phyloP scores from a whole-genome alignment of 2,329 filamentous ascomycete genomes.

The Fusarium annulatum region DNA sequence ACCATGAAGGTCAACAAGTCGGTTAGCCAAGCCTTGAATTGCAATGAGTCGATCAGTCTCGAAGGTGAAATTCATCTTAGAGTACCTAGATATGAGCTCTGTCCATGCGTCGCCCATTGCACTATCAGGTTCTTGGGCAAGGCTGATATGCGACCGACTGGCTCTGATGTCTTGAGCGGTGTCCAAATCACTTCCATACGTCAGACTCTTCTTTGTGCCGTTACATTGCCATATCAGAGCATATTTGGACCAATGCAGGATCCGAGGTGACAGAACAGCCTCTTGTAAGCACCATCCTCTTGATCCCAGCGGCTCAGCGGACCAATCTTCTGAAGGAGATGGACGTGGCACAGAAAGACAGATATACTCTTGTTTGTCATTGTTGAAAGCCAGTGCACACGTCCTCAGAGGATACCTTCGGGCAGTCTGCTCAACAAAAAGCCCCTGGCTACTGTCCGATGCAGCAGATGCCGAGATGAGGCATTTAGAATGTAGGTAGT shows the following conservation, averaged over 20 bases:
- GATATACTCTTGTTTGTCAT: background rate
- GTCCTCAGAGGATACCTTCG: background rate
- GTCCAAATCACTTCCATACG: background rate
- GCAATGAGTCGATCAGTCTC: conserved; percentile 11
- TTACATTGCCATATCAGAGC: background rate
- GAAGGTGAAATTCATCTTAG: conserved; percentile 6
- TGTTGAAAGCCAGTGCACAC: background rate
- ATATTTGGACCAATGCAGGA: background rate
- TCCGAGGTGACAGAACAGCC: background rate
- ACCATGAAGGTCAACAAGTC: background rate
- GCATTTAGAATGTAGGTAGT: conserved; percentile 14
- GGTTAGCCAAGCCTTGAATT: conserved; percentile 12
- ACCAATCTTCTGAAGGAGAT: background rate
- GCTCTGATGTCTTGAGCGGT: background rate
- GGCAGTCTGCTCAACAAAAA: background rate
- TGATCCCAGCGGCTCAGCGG: background rate
- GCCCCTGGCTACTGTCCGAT: conserved; percentile 3
- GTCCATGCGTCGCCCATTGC: background rate
- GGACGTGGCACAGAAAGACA: background rate
- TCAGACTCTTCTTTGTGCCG: background rate
- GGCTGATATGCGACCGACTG: background rate
- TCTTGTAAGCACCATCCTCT: conserved; percentile 10
- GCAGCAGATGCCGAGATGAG: conserved; percentile 11
- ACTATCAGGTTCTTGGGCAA: background rate
- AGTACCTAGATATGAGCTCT: background rate